Evolutionary conservation across 495 filamentous ascomycete genomes (phyloP).

Genomic region (Immersiella caudata): DNA sequence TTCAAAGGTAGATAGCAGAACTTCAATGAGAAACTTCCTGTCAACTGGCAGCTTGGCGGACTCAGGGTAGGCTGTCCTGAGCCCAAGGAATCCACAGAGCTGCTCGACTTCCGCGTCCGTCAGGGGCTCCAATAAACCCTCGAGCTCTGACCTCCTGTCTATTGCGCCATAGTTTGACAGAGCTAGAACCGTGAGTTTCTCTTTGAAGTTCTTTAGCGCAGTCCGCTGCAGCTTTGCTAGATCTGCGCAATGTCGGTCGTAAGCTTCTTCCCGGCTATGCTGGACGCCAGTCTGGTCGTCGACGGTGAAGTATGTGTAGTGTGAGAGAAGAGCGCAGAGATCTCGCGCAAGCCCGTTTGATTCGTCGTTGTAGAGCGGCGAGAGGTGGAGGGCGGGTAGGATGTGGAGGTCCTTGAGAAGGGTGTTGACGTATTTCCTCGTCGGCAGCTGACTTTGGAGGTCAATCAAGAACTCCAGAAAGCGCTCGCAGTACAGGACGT

Average conservation of each 20-base stretch:
- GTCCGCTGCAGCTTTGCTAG: slow-evolving; percentile 81
- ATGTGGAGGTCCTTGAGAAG: slow-evolving; percentile 89
- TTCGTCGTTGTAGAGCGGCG: slow-evolving; percentile 72
- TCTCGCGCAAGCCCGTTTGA: slow-evolving; percentile 82
- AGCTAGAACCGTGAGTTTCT: slow-evolving; percentile 86
- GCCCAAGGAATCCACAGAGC: slow-evolving; percentile 70
- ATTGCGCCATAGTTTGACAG: slow-evolving; percentile 91
- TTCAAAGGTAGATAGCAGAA: slow-evolving; percentile 77
- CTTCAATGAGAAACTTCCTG: slow-evolving; percentile 72
- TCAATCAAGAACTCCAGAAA: slow-evolving; percentile 91
- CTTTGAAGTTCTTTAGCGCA: slow-evolving; percentile 81
- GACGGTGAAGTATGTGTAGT: slow-evolving; percentile 86
- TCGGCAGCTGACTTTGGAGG: slow-evolving; percentile 90
- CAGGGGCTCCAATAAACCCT: slow-evolving; percentile 72
- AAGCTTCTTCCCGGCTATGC: slow-evolving; percentile 69
- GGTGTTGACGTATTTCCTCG: slow-evolving; percentile 89
- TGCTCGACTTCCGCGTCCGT: slow-evolving; percentile 71
- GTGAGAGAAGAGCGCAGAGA: slow-evolving; percentile 72
- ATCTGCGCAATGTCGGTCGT: slow-evolving; percentile 73
- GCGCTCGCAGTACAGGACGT: slow-evolving; percentile 83
- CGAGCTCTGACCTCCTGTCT: slow-evolving; percentile 74
- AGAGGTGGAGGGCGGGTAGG: slow-evolving; percentile 78
- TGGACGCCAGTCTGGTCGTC: slow-evolving; percentile 88
- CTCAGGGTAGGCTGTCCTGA: slow-evolving; percentile 79
- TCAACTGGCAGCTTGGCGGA: slow-evolving; percentile 62